Evolutionary conservation across 441 rosid species (phyloP), one percentile per base, ranked within the genome.

Genomic region (Manihot esculenta): DNA sequence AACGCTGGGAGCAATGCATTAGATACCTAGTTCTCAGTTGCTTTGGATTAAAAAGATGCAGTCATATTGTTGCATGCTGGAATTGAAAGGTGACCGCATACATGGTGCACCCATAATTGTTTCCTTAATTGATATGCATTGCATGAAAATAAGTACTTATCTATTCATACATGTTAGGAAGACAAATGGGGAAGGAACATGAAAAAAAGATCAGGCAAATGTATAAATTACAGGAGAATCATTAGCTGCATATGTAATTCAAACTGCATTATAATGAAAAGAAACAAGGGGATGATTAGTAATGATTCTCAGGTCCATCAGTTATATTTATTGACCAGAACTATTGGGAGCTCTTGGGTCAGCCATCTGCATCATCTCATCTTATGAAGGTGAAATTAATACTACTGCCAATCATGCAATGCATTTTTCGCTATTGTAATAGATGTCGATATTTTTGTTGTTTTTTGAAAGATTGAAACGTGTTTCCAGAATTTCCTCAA

Each of bases 371-470:
- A 21, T 50, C 10, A 23, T 59, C 8, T 49, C 50, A 26, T 47
- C 35, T 60, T 18, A 15, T 59, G 30, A 17, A 69, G 20, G 57
- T 49, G 58, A 66, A 66, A 66, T 50, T 6, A 54, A 9, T 41
- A 53, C 24, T 21, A 24, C 14, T 9, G 50, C 15, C 59, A n/a
- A 49, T 66, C 26, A 33, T 23, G n/a, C 23, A 17, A 44, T n/a
- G 14, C n/a, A 23, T 45, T 20, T n/a, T 26, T 69, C 18, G 15
- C 33, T 7, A 10, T 11, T 11, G 21, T 10, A 14, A 10, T 35
- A 30, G 35, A 30, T n/a, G 14, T 1, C 44, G 11, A 68, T 55
- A 47, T 72, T 49, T 27, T 53, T 63, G 66, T 61, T 18, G 53
- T 50, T 59, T 49, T 21, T 30, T 27, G 27, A 23, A 62, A 41